Evolutionary conservation across 106 monocot species (phyloP), one percentile per base, ranked within the genome.

Genomic region (Dioscorea zingiberensis): DNA sequence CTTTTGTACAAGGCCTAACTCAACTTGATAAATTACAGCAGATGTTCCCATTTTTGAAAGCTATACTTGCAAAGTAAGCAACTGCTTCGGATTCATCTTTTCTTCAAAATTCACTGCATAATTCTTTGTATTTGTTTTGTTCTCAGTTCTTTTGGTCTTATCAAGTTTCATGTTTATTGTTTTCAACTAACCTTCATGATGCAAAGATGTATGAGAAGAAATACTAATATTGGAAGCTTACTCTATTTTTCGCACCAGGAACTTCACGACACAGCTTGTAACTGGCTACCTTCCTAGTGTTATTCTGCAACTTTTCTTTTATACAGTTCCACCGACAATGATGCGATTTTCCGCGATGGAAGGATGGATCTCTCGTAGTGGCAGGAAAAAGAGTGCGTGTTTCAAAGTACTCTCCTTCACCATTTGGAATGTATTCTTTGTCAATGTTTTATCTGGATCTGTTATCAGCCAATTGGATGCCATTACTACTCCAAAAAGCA

Each of bases 401-500:
- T 81, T 57, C 25, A 97, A 97, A 81, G 87, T 97, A 47, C 54
- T 97, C 24, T 92, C 75, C 67, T 97, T 97, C 78, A 84, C 69
- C 54, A 86, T 97, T 54, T 97, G 97, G 97, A 97, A 97, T 78
- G 79, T 97, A 18, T 97, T 97, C 71, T 88, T 92, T 81, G 92
- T 80, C 22, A 97, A 88, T 86, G 88, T 97, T 25, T 75, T 97
- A 44, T 97, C 97, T 63, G 91, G 91, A 30, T 88, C 97, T 59
- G 65, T 86, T 21, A 88, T 92, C 67, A 81, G 63, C 66, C 97
- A 97, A 63, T 51, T 97, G 58, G 76, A 86, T 71, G 71, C 68
- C 19, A 59, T 89, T 53, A 82, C 86, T 70, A 97, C 70, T 56
- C 97, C 92, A 56, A 97, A 86, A 62, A 74, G 73, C 25, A 92